Base-by-base conservation (phyloP, 2,329 filamentous ascomycete genomes). In the Diaporthe humulicola region DNA sequence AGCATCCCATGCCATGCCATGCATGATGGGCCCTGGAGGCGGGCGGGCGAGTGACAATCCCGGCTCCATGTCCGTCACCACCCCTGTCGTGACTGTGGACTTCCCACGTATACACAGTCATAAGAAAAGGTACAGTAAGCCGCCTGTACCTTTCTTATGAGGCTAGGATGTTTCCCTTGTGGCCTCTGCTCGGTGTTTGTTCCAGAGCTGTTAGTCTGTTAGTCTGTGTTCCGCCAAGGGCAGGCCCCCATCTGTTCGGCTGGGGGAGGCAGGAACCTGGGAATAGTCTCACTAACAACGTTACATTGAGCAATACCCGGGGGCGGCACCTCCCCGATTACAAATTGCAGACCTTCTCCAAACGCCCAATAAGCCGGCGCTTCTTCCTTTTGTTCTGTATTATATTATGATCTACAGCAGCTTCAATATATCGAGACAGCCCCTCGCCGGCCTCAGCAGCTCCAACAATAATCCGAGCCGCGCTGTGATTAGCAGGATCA, bases 281-380 rank as follows among this genome's bases (percentile, higher is more conserved):
- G 70, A 72, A 72, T 72, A 72, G 38, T 61, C 28, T 72, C 57
- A 64, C 70, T 45, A 56, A 72, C 57, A 56, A 56, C 45, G 57
- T 72, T 56, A 72, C 70, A 64, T 64, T 54, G 57, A 22, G 2
- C 45, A 69, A 40, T 30, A 54, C 45, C 64, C 64, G 64, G 64
- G 40, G 33, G 64, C 64, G 48, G 64, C 64, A 69, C 45, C 64
- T 54, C 48, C 64, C 64, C 64, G 64, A 54, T 69, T 69, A 54
- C 64, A 69, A 69, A 69, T 69, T 69, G 64, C 48, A 69, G 30
- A 30, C 64, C 45, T 22, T 36, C 33, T 28, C 4, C 22, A 28
- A 40, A 54, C 28, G 15, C 42, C 60, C 40, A 66, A 33, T n/a
- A n/a, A n/a, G 45, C 45, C 64, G 45, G 64, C n/a, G 25, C 19